Conservation (phyloP, 148 eudicot genomes). For the Amaranthus palmeri region DNA sequence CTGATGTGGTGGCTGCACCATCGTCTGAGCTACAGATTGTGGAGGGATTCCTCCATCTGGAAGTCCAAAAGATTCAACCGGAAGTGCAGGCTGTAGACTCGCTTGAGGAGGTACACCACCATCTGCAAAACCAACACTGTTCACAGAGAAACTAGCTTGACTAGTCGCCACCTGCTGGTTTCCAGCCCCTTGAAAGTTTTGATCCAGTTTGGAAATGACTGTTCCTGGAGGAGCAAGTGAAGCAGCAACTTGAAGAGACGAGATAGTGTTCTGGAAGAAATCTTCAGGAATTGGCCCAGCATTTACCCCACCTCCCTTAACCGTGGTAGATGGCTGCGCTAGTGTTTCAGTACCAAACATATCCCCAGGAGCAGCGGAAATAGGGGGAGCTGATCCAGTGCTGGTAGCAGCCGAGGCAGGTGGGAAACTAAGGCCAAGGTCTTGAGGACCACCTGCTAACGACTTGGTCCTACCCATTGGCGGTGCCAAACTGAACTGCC, state of each 20-base stretch:
- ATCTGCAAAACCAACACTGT: conserved; percentile 53
- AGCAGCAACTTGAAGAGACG: conserved; percentile 82
- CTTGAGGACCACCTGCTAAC: conserved; percentile 49
- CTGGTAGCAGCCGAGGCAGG: conserved; percentile 38
- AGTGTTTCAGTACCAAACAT: conserved; percentile 56
- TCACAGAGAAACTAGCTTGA: conserved; percentile 38
- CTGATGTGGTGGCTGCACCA: conserved; percentile 39
- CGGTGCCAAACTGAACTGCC: conserved; percentile 74
- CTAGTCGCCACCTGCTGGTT: conserved; percentile 34
- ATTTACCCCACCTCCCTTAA: conserved; percentile 49
- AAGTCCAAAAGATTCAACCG: conserved; percentile 57
- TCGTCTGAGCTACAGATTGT: conserved; percentile 44
- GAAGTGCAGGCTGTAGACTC: conserved; percentile 38
- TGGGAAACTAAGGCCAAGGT: conserved; percentile 46
- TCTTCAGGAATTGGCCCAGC: conserved; percentile 90
- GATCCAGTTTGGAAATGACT: conserved; percentile 67
- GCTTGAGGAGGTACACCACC: conserved; percentile 74
- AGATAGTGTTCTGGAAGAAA: conserved; percentile 91
- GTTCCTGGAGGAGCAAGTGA: conserved; percentile 82
- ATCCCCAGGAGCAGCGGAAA: conserved; percentile 54
- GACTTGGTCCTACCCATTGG: conserved; percentile 83
- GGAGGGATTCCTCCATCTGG: conserved; percentile 96
- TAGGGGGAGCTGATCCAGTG: conserved; percentile 32
- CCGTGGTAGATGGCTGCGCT: conserved; percentile 42
- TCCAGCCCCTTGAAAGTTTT: conserved; percentile 50